Base-by-base conservation (phyloP, 805 yeast genomes). In the Lipomyces yamadae region DNA sequence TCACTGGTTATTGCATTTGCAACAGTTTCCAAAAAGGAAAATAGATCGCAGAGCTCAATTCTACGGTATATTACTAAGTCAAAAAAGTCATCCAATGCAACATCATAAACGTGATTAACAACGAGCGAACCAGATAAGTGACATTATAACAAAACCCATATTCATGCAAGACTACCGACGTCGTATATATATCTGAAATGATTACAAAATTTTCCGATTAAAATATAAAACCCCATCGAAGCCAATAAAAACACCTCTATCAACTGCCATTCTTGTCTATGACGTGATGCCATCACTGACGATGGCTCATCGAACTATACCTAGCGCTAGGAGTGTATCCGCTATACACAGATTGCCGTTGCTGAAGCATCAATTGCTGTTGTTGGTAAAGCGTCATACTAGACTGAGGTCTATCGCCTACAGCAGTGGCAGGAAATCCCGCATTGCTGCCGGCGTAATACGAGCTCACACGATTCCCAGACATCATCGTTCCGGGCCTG, bases 341-440 rank as follows among this genome's bases (percentile, higher is more conserved):
- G 6, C 34, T 8, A 34, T 52, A 52, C 34, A n/a, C 3, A 10
- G 55, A 52, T 45, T 60, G 58, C 32, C 63, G 7, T 15, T 59
- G 63, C 52, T 55, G 68, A 24, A 57, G 55, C 35, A 48, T 34
- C 39, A 35, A 24, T 34, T 61, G 57, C n/a, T 54, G 68, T 45
- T 61, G 64, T 29, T 65, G 68, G 39, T 57, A 54, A 10, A 65
- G 37, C 45, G 68, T 65, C 62, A 61, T 39, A 4, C 18, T 34
- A 37, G 61, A 50, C 62, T 56, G 53, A 11, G 61, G 61, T 42
- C 52, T 57, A 11, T 24, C 24, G 24, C 18, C 33, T 29, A 29
- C 4, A 24, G 32, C 50, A 24, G 50, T 48, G 5, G 52, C 42
- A 8, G 33, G 34, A 30, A 35, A 57, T 11, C 60, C 45, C 8